Conservation (phyloP, 768 basidiomycete species). For the Ephemerocybe angulata region DNA sequence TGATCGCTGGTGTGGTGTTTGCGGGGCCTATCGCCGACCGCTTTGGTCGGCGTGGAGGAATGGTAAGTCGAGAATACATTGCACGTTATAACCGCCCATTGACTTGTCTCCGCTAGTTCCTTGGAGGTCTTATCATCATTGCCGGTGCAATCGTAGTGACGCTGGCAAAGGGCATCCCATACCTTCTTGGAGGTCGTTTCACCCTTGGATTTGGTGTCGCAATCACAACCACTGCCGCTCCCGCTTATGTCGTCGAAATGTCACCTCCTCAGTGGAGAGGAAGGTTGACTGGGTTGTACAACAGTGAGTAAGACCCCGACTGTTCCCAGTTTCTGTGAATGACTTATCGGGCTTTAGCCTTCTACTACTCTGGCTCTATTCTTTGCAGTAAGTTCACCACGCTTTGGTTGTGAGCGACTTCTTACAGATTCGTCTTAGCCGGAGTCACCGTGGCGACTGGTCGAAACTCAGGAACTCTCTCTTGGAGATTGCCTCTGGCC, state of each 20-base stretch:
- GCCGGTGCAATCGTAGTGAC: constrained; percentile 44
- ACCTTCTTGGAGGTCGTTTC: constrained; percentile 51
- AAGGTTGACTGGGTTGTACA: constrained; percentile 45
- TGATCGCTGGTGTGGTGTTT: constrained; percentile 35
- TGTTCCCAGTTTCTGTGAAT: not conserved
- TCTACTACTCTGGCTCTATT: constrained; percentile 44
- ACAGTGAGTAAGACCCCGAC: constrained; percentile 20
- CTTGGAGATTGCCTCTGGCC: constrained; percentile 51
- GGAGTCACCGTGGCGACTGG: constrained; percentile 44
- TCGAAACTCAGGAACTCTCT: constrained; percentile 28
- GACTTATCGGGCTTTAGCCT: constrained; percentile 26
- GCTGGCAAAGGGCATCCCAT: constrained; percentile 37
- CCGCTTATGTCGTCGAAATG: constrained; percentile 54
- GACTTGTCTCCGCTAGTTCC: constrained; percentile 22
- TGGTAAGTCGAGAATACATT: constrained; percentile 25
- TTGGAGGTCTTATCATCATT: constrained; percentile 38
- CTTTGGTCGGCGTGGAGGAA: constrained; percentile 42
- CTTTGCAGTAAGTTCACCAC: constrained; percentile 32
- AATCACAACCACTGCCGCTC: constrained; percentile 40
- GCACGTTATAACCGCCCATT: not conserved
- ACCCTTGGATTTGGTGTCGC: constrained; percentile 53
- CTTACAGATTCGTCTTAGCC: constrained; percentile 19
- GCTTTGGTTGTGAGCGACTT: not conserved
- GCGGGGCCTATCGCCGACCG: constrained; percentile 41
- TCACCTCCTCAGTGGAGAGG: constrained; percentile 58